Evolutionary conservation across 176 grass and related monocot genomes (phyloP).

Genomic region (Elymus sibiricus): DNA sequence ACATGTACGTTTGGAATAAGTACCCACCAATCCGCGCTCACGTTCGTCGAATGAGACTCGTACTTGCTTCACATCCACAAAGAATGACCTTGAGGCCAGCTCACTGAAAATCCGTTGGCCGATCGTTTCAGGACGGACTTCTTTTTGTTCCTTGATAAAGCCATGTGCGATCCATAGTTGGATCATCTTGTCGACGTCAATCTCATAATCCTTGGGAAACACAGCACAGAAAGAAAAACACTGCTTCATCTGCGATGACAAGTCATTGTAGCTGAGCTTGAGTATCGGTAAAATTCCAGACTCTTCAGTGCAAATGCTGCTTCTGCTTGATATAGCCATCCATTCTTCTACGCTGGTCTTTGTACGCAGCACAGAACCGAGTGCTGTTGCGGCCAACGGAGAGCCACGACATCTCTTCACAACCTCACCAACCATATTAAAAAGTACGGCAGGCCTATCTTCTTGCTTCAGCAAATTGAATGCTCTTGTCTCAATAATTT

Average conservation of each 20-base stretch:
- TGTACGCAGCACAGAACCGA: no score
- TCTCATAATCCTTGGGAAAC: not conserved
- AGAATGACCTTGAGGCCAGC: not conserved
- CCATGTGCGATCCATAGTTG: not conserved
- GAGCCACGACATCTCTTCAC: no score
- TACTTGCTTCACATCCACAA: not conserved
- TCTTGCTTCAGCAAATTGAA: not conserved
- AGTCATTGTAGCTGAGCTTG: no score
- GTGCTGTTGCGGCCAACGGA: no score
- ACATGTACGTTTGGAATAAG: not conserved
- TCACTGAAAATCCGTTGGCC: not conserved
- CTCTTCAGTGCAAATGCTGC: no score
- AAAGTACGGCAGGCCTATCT: not conserved
- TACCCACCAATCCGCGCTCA: accelerated
- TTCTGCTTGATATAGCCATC: no score
- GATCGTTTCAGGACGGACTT: not conserved
- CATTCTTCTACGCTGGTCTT: no score
- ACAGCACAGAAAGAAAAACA: not conserved
- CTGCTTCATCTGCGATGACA: no score
- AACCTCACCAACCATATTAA: no score
- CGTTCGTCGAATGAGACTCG: not conserved
- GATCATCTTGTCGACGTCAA: not conserved
- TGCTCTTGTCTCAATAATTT: not conserved
- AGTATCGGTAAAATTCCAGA: no score
- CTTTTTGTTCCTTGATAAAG: not conserved